Evolutionary conservation across 371 early-diverging fungal genomes (phyloP), one percentile per base, ranked within the genome.

Genomic region (Modicella reniformis): DNA sequence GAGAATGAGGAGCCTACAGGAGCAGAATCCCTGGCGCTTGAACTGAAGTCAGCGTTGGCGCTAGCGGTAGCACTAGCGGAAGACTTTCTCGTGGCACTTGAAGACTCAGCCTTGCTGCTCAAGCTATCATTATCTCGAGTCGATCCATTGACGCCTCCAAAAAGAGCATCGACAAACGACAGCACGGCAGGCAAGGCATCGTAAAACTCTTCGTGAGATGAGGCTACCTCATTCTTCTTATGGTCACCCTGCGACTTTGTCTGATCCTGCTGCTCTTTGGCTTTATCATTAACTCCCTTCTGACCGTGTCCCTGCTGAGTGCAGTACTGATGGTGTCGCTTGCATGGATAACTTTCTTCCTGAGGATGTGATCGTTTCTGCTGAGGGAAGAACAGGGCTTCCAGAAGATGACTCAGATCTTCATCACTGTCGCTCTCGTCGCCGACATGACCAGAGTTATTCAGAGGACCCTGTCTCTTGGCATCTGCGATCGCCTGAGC

Each of bases 341-440:
- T 76, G 59, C 77, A 64, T 23, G 68, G 64, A 21, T 68, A 66
- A 49, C 19, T 52, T 28, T 76, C 67, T 34, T 63, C 67, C 7
- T 62, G 55, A 9, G 60, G 29, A 44, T 67, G 67, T 21, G 51
- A 6, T 21, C 65, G 62, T 61, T 67, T 67, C 57, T 63, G 70
- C 0, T 66, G 56, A 1, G 67, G 72, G 40, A 75, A 71, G 60
- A 75, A 71, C 10, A 75, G 21, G 0, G 67, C 71, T 4, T 63
- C 63, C 44, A 76, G 40, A 4, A 76, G 59, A 4, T 51, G 40
- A 12, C 52, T 51, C 60, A 75, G 52, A 26, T 63, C 47, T 2
- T 65, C 58, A 17, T 40, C 56, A 0, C 19, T 28, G 1, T 56
- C 55, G 1, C 44, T 53, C 15, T 53, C 59, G 1, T 47, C 28